These are phyloP conservation scores for Termitomyces sp. DNA, from an alignment of 768 basidiomycete genomes.

Conservation along the genomic window DNA sequence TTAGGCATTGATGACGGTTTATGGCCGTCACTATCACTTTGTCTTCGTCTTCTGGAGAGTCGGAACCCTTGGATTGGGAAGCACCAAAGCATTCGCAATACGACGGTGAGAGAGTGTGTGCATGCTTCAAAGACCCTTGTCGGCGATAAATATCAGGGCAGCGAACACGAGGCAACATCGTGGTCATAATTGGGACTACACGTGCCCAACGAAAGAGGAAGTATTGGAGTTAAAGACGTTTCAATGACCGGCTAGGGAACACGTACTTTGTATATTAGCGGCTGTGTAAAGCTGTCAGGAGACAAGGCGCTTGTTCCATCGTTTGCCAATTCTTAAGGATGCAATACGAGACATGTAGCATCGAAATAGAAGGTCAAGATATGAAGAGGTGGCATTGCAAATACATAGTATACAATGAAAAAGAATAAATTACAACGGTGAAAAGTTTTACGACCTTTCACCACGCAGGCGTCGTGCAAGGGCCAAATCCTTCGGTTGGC, in stretches of 20 bases:
- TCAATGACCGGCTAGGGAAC: conserved; percentile 1
- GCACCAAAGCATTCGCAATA: conserved; percentile 29
- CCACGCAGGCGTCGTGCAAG: conserved; percentile 20
- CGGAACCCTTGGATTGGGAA: conserved; percentile 18
- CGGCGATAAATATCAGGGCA: conserved; percentile 18
- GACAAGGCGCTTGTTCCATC: not conserved
- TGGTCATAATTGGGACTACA: conserved; percentile 25
- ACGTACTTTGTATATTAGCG: conserved; percentile 2
- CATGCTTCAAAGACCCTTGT: conserved; percentile 14
- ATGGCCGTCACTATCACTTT: not conserved
- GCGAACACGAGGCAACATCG: conserved; percentile 38
- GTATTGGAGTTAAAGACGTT: conserved; percentile 10
- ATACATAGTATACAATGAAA: conserved; percentile 10
- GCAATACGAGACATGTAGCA: not conserved
- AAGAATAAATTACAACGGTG: conserved; percentile 5
- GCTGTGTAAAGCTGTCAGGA: not conserved
- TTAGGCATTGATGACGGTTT: conserved; percentile 5
- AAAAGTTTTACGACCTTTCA: conserved; percentile 15
- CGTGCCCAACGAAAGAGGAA: conserved; percentile 17
- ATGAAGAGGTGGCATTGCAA: conserved; percentile 3
- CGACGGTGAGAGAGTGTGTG: conserved; percentile 15
- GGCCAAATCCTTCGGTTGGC: conserved; percentile 20
- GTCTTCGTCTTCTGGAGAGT: conserved; percentile 11
- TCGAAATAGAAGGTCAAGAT: not conserved
- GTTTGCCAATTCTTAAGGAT: not conserved